Conservation (phyloP, 2,329 filamentous ascomycete genomes). For the Claviceps paspali region DNA sequence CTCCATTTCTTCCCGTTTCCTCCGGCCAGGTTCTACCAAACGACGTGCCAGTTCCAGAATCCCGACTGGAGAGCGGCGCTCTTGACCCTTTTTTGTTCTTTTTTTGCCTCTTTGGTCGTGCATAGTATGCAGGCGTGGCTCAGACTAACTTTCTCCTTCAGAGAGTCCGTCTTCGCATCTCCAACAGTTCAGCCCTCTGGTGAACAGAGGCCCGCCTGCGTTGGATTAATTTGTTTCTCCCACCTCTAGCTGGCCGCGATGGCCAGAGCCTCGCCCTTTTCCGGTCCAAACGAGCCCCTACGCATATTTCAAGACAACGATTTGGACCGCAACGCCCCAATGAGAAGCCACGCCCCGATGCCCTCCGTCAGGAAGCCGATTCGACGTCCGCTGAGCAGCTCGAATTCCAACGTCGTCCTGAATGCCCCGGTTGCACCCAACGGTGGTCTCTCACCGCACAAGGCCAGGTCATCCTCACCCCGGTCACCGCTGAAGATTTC, state of each 20-base stretch:
- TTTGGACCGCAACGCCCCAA: constrained; percentile 28
- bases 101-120: neutral
- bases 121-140: neutral
- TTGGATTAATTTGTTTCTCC: no score
- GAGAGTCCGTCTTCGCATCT: no score
- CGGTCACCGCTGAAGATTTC: constrained; percentile 40
- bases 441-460: constrained; percentile 53
- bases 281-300: constrained; percentile 30
- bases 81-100: no score
- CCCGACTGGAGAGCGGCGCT: no score
- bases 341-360: constrained; percentile 43
- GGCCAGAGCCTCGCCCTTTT: constrained; percentile 35
- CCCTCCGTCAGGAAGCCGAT: constrained; percentile 31
- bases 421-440: constrained; percentile 41
- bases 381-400: constrained; percentile 31
- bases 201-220: no score
- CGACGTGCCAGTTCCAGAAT: no score
- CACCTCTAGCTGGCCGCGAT: constrained; percentile 32
- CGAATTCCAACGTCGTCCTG: constrained; percentile 49
- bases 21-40: no score
- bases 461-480: constrained; percentile 46
- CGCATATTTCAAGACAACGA: constrained; percentile 38
- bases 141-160: neutral
- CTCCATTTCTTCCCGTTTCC: no score
- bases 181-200: no score